These are phyloP conservation scores for Magnolia sinica DNA, from an alignment of 164 flowering plant species.

Conservation along the genomic window DNA sequence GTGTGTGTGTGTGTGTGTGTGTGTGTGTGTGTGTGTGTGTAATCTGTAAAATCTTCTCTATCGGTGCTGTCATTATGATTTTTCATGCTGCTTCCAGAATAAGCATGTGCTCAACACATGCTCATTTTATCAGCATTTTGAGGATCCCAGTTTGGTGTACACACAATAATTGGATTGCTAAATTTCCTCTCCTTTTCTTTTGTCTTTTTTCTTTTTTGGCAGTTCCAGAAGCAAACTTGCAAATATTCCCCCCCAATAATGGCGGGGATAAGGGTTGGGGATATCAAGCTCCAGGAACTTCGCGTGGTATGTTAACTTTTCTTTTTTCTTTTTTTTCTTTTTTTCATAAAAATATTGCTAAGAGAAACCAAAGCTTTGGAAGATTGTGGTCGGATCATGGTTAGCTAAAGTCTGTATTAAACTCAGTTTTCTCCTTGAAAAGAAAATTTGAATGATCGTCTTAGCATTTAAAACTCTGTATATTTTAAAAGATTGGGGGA, in stretches of 20 bases:
- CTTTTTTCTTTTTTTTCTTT: too few species aligned
- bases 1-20: too few species aligned
- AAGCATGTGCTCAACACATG: background rate
- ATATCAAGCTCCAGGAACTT: constrained; percentile 57
- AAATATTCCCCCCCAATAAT: constrained; percentile 71
- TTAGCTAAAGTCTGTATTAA: too few species aligned
- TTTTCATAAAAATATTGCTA: too few species aligned
- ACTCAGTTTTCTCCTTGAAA: too few species aligned
- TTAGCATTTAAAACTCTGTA: too few species aligned
- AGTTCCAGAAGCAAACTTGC: constrained; percentile 73
- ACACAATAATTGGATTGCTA: background rate
- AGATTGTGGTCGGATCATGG: too few species aligned
- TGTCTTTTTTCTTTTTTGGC: constrained; percentile 20
- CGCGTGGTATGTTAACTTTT: constrained; percentile 49
- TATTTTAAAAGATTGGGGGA: too few species aligned
- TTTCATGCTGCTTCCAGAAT: background rate
- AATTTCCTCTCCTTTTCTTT: background rate
- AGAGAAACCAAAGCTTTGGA: too few species aligned
- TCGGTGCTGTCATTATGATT: background rate
- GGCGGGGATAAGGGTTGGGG: constrained; percentile 48
- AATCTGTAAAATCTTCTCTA: background rate
- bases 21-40: background rate
- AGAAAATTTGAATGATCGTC: too few species aligned
- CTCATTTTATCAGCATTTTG: background rate
- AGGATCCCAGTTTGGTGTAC: background rate